These are phyloP conservation scores for Fusarium verticillioides DNA, from an alignment of 2,329 filamentous ascomycete genomes.

Conservation along the genomic window DNA sequence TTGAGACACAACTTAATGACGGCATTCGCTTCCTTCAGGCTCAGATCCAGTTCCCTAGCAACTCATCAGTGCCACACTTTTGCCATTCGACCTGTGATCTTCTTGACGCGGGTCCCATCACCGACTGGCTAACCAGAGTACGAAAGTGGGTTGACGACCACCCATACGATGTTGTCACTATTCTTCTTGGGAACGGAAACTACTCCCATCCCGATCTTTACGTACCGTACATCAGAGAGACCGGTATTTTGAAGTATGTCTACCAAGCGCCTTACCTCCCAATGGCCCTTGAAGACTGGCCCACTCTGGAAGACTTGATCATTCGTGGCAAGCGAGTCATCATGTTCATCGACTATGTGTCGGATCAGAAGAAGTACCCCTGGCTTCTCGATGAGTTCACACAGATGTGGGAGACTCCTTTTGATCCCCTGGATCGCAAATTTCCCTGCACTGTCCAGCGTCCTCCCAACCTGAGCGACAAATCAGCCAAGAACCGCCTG, in stretches of 20 bases:
- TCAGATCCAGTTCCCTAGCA: constrained; percentile 69
- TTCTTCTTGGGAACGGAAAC: constrained; percentile 86
- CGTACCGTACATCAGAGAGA: constrained; percentile 73
- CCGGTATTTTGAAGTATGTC: constrained; percentile 77
- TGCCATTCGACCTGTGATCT: constrained; percentile 88
- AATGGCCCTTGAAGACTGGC: constrained; percentile 82
- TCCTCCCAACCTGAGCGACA: constrained; percentile 70
- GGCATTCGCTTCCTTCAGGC: constrained; percentile 74
- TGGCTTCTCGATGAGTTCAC: constrained; percentile 90
- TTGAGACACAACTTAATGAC: constrained; percentile 80
- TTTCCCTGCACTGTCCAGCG: constrained; percentile 86
- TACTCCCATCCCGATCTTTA: constrained; percentile 74
- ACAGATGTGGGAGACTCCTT: constrained; percentile 92
- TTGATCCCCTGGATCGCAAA: constrained; percentile 70
- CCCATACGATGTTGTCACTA: constrained; percentile 88
- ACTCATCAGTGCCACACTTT: constrained; percentile 70
- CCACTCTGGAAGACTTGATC: constrained; percentile 82
- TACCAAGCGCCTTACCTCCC: constrained; percentile 78
- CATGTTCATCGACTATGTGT: constrained; percentile 86
- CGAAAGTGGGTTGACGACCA: constrained; percentile 77
- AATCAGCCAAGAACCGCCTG: constrained; percentile 70
- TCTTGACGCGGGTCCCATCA: constrained; percentile 82
- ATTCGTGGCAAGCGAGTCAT: constrained; percentile 75
- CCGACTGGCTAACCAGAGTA: constrained; percentile 76
- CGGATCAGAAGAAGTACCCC: constrained; percentile 80